Base-by-base conservation (phyloP, 148 eudicot species). In the Fallopia convolvulus region DNA sequence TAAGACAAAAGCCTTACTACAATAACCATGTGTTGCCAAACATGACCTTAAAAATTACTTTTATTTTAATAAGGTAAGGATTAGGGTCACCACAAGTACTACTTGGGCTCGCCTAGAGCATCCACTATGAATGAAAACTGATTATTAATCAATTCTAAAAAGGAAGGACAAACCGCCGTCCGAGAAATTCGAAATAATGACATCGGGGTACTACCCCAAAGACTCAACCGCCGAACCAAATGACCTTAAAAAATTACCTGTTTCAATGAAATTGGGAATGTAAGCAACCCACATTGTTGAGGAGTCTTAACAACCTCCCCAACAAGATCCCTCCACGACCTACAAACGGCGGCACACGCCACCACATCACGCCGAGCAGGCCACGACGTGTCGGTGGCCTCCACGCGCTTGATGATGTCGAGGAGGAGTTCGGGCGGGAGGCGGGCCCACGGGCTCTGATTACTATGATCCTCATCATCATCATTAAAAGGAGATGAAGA, bases 271-370 rank as follows among this genome's bases (percentile, higher is more conserved):
- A 82, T 79, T 39, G 90, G 92, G 68, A 87, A 89, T 15, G 90
- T 89, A 74, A 87, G 74, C 80, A 87, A 76, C 26, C 89, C 92
- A 76, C 90, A 89, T 82, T 87, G 83, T 70, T 89, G 84, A 56
- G 87, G 90, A 39, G 92, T 82, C 73, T 77, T 79, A 32, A 83
- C 82, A 41, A 87, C 78, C 75, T 89, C 86, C 49, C 75, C 80
- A 2, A 75, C 77, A 33, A 77, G 42, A 11, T 83, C 84, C 72
- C 91, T 81, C 91, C 91, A 86, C 4, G 80, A 83, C 77, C 75
- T 80, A 74, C 89, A 89, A 76, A 85, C 86, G 1, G 84, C 81
- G 52, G 85, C 89, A 80, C 87, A 89, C 21, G 78, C 78, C 53
- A 89, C 88, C 53, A 89, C 89, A 63, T 82, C 83, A 44, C 82